phyloP scores from a whole-genome alignment of 345 rosid species.

The Acer negundo region DNA sequence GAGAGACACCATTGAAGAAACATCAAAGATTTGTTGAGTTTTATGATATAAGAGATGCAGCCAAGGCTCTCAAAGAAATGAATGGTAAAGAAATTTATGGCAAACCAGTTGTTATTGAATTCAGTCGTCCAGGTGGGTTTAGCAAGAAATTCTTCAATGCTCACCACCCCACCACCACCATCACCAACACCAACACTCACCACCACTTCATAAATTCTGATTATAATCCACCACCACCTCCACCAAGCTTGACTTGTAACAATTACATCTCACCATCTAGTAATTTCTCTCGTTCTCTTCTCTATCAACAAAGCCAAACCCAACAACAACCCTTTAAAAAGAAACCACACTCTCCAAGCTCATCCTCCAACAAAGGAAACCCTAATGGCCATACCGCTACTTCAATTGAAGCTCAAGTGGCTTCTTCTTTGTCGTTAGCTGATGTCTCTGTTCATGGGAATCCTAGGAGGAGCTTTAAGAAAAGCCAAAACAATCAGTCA shows the following conservation, averaged over 20 bases:
- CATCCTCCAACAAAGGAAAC: constrained; percentile 21
- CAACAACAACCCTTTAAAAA: constrained; percentile 13
- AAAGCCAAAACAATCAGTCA: constrained; percentile 25
- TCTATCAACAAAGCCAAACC: neutral
- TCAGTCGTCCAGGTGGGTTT: constrained; percentile 91
- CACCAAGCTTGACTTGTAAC: neutral
- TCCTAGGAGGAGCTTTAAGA: constrained; percentile 35
- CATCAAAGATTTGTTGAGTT: constrained; percentile 86
- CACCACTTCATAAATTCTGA: constrained; percentile 24
- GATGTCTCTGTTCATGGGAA: constrained; percentile 10
- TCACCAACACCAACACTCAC: neutral
- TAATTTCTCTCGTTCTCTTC: constrained; percentile 17
- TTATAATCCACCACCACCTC: constrained; percentile 14
- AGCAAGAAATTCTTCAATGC: constrained; percentile 49
- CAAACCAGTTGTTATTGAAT: constrained; percentile 56
- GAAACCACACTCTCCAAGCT: constrained; percentile 16
- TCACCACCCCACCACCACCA: constrained; percentile 15
- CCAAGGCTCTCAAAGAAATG: constrained; percentile 68
- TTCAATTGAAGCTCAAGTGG: constrained; percentile 31
- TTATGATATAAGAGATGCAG: constrained; percentile 80
- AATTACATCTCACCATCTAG: constrained; percentile 3
- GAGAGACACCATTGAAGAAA: constrained; percentile 89
- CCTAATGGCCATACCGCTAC: constrained; percentile 19
- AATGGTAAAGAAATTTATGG: constrained; percentile 68
- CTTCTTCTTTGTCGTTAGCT: constrained; percentile 28